These are phyloP conservation scores for Annona cherimola DNA, from an alignment of 164 flowering plant genomes.

Conservation along the genomic window DNA sequence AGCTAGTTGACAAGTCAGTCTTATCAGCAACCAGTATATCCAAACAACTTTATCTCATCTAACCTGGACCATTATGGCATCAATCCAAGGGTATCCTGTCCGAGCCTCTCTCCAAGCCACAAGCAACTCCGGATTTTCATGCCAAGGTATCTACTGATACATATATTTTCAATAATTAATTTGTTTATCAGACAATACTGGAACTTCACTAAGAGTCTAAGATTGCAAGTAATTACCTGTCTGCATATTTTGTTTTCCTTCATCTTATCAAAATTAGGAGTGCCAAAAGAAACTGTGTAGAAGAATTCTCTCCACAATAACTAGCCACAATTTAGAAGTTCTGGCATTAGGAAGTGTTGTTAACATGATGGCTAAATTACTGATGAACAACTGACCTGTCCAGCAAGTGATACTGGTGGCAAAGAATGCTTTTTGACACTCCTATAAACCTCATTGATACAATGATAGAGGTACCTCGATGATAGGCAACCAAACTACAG, in stretches of 20 bases:
- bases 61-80: conserved; percentile 98
- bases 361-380: neutral
- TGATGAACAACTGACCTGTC: conserved; percentile 57
- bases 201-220: neutral
- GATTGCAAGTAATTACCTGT: conserved; percentile 50
- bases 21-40: neutral
- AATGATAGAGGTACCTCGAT: conserved; percentile 83
- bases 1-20: neutral
- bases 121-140: conserved; percentile 51
- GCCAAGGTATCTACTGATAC: conserved; percentile 73
- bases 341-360: conserved; percentile 11
- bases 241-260: conserved; percentile 75
- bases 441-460: conserved; percentile 56
- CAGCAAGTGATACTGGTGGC: conserved; percentile 93
- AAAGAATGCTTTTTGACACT: conserved; percentile 56
- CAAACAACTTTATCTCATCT: conserved; percentile 6
- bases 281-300: conserved; percentile 81
- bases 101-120: conserved; percentile 91
- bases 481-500: conserved; percentile 88
- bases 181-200: neutral
- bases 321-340: conserved; percentile 31
- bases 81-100: conserved; percentile 99
- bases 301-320: conserved; percentile 93
- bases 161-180: neutral
- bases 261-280: conserved; percentile 90